Conservation (phyloP, 2,329 filamentous ascomycete genomes). For the Fusarium albosuccineum region DNA sequence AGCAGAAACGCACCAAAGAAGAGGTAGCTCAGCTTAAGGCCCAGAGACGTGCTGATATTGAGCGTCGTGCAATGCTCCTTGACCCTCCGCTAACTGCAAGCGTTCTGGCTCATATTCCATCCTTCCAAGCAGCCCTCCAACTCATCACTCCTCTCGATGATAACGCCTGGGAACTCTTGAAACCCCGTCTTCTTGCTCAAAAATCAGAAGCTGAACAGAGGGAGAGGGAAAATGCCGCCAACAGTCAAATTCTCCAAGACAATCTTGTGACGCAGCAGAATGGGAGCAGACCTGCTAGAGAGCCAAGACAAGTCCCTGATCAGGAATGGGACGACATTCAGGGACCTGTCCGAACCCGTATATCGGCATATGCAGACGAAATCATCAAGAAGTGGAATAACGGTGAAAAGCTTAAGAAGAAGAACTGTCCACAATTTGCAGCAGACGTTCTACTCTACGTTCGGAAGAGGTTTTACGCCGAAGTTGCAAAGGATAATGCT, state of each 20-base stretch:
- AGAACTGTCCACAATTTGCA: slow-evolving; percentile 76
- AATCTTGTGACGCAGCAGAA: slow-evolving; percentile 8
- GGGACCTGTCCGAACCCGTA: slow-evolving; percentile 73
- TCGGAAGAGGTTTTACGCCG: slow-evolving; percentile 74
- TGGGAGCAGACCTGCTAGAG: slow-evolving; percentile 10
- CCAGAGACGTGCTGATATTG: slow-evolving; percentile 76
- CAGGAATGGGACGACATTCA: slow-evolving; percentile 79
- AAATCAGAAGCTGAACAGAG: slow-evolving; percentile 73
- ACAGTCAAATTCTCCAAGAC: slow-evolving; percentile 54
- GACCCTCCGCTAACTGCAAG: slow-evolving; percentile 73
- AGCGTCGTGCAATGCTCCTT: slow-evolving; percentile 75
- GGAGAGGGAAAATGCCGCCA: slow-evolving; percentile 56
- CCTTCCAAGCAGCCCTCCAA: slow-evolving; percentile 80
- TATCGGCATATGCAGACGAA: slow-evolving; percentile 77
- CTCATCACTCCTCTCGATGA: slow-evolving; percentile 77
- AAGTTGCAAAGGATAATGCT: slow-evolving; percentile 66
- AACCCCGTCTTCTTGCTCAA: slow-evolving; percentile 75
- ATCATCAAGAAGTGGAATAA: slow-evolving; percentile 76
- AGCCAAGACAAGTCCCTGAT: slow-evolving; percentile 68
- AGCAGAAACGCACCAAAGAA: slow-evolving; percentile 68
- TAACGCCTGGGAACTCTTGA: slow-evolving; percentile 76
- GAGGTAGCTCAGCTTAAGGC: slow-evolving; percentile 75
- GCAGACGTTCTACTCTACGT: slow-evolving; percentile 78
- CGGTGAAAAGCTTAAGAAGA: slow-evolving; percentile 72
- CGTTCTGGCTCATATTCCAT: slow-evolving; percentile 76